Evolutionary conservation across 306 rosid species (phyloP).

Genomic region (Quercus glauca): DNA sequence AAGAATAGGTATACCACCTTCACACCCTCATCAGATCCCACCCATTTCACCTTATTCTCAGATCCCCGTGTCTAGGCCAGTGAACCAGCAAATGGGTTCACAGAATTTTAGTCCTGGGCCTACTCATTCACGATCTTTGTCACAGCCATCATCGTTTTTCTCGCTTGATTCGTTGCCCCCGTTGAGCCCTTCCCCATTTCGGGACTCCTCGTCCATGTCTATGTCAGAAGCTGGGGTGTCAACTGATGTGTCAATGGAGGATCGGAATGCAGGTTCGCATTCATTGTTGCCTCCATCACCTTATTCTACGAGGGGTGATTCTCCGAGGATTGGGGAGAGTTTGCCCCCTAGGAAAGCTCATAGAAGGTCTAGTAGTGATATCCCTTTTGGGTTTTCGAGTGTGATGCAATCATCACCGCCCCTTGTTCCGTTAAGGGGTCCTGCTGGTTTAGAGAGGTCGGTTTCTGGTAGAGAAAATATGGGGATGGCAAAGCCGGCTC

Average conservation of each 20-base stretch:
- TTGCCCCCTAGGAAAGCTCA: constrained; percentile 84
- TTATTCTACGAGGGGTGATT: constrained; percentile 35
- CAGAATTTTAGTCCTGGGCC: constrained; percentile 52
- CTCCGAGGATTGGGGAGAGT: constrained; percentile 39
- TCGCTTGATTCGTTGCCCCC: constrained; percentile 82
- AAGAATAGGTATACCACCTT: constrained; percentile 76
- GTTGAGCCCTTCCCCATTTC: constrained; percentile 70
- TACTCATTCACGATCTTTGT: constrained; percentile 78
- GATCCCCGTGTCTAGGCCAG: constrained; percentile 69
- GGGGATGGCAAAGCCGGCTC: constrained; percentile 40
- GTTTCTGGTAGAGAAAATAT: constrained; percentile 35
- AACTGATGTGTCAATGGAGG: constrained; percentile 83
- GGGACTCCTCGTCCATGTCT: constrained; percentile 63
- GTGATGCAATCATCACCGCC: constrained; percentile 69
- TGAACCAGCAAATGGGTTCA: constrained; percentile 41
- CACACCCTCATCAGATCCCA: constrained; percentile 86
- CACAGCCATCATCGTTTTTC: constrained; percentile 72
- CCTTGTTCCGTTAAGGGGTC: constrained; percentile 50
- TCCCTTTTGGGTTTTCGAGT: constrained; percentile 79
- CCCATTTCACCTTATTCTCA: constrained; percentile 91
- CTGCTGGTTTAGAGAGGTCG: constrained; percentile 39
- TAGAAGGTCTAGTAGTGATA: constrained; percentile 84
- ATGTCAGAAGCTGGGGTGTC: constrained; percentile 45
- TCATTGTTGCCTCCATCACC: constrained; percentile 67
- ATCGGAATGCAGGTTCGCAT: constrained; percentile 64